Evolutionary conservation across 305 asterid species (phyloP), one percentile per base, ranked within the genome.

Genomic region (Fraxinus dipetala): DNA sequence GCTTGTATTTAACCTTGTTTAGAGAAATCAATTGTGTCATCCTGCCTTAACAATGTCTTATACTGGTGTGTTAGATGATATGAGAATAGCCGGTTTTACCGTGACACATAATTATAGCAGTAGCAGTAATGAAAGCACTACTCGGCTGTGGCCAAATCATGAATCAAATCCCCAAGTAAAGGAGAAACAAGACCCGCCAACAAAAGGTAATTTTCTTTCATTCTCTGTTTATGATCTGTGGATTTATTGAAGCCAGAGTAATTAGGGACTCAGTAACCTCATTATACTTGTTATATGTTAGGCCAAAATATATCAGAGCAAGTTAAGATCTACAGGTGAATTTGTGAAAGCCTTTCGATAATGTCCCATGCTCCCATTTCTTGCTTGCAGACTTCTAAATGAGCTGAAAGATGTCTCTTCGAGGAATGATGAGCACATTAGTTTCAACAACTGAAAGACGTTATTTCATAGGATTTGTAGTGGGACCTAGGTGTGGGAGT

Each of bases 71-170:
- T 75, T 90, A 95, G 98, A 90, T 82, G 94, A 93, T 70, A 74
- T 67, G 31, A 87, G 85, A 63, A 79, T 86, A 76, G 82, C 87
- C 54, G 87, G 84, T 67, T 78, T 83, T 20, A 65, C 83, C 48
- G 65, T 81, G 26, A 31, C 83, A 10, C 82, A 85, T 75, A 91
- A 89, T 81, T 86, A 85, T 85, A 87, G 96, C 89, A 88, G 92
- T 85, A 87, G 95, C 81, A 90, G 96, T 82, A 91, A 84, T 81
- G 98, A 93, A 20, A 89, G 90, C 87, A 81, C 86, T 72, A 89
- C 91, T 81, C 82, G 81, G 78, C 65, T 85, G 36, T 81, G 88
- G 87, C 83, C 82, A 30, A 77, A 78, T 70, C 81, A 84, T 73
- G 91, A 83, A 78, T 77, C 76, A 74, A 86, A 83, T 75, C 81